Base-by-base conservation (phyloP, 371 early-diverging fungal genomes). In the Mucor piriformis region DNA sequence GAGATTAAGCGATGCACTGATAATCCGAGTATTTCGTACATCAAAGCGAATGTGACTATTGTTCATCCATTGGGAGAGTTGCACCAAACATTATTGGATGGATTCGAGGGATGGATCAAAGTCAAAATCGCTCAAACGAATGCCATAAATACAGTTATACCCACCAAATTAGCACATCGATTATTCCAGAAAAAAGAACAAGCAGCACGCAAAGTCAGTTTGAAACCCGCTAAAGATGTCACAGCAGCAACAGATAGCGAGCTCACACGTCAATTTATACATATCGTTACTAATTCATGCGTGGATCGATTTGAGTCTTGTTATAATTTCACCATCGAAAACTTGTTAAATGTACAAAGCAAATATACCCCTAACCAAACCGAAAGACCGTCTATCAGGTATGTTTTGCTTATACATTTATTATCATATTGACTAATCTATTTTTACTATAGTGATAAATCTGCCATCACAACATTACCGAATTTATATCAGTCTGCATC, bases 21-120 rank as follows among this genome's bases (percentile, higher is more conserved):
- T 8, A 47, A 62, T 25, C 16, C 65, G 6, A 57, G 49, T 10
- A 32, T 44, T 2, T 57, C 47, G 23, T 37, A 50, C 3, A 34
- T 76, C 6, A 61, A 51, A 16, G 65, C 67, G 2, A 61, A 74
- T 34, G 68, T 66, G 6, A 60, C 44, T 3, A 47, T 69, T 18
- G 76, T 63, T 4, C 72, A 69, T 18, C 74, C 74, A 18, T 33
- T 79, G 3, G 76, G 79, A 0, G 59, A 64, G 3, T 59, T 67
- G 13, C 67, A 67, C 34, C 38, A 51, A 6, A 21, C 20, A 3
- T 10, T 20, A 0, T 13, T n/a, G 8, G 35, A 24, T 6, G 35
- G 21, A 10, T 27, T 59, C 16, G 40, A 61, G 16, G 59, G 66
- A 3, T 61, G 61, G 61, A 65, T 69, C 11, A 65, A 69, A 52